Evolutionary conservation across 306 rosid species (phyloP), one percentile per base, ranked within the genome.

Genomic region (Cicer chorassanicum): DNA sequence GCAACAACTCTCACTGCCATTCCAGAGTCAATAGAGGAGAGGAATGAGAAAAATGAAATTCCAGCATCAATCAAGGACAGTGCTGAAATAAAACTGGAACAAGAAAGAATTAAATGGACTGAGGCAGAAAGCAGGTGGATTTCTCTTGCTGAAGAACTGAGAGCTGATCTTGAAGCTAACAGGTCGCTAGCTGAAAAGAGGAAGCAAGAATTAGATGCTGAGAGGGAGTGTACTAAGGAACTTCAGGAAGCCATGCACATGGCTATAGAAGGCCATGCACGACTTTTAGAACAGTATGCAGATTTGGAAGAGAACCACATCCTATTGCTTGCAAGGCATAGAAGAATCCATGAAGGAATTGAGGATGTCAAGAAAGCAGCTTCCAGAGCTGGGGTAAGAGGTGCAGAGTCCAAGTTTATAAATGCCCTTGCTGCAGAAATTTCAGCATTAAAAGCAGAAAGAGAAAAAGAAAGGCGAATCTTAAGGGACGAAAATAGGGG

Each of bases 281-380:
- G 97, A 12, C 87, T 90, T 86, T 70, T 95, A 69, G 99, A 95
- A 65, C 93, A 89, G 71, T 95, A 90, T 81, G 99, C 97, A 43
- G 99, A 95, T 84, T 89, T 95, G 91, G 97, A 95, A 88, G 99
- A 95, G 89, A 89, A 89, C 51, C 98, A 92, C 56, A 88, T 92
- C 85, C 90, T 90, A 9, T 74, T 95, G 78, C 96, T 92, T 79
- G 86, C 86, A 61, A 90, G 98, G 89, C 92, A 95, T 70, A 85
- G 98, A 80, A 91, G 72, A 82, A 95, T 95, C 49, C 92, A 65
- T 78, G 92, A 90, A 66, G 99, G 99, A 79, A 87, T 87, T 64
- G 97, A 86, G 48, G 98, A 95, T 82, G 99, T 95, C 68, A 92
- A 90, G 84, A 92, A 88, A 87, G 96, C 99, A 78, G 96, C 98